Evolutionary conservation across 208 protist genomes (phyloP).

Genomic region (Acanthamoeba polyphaga): DNA sequence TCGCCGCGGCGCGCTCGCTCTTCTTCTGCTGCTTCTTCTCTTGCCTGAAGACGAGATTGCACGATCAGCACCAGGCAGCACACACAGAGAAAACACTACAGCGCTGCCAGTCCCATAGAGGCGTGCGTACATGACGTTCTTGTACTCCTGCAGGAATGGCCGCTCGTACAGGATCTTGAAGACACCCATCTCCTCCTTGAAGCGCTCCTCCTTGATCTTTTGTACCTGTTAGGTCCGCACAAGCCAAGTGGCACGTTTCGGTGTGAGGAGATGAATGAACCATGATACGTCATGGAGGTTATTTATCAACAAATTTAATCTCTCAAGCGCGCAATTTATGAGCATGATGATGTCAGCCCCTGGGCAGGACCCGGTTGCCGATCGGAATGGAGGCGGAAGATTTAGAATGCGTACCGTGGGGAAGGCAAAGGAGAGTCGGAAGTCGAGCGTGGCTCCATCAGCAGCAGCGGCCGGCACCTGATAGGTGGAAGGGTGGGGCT

Average conservation of each 20-base stretch:
- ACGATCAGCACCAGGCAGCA: no score
- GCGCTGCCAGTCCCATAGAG: not conserved
- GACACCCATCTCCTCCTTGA: conserved; percentile 70
- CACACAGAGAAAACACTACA: not conserved
- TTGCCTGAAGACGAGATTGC: not conserved
- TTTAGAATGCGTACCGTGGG: not conserved
- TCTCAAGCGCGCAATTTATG: not conserved
- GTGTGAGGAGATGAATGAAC: not conserved
- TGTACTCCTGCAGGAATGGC: conserved; percentile 47
- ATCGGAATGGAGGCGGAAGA: not conserved
- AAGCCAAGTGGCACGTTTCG: not conserved
- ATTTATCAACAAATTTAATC: not conserved
- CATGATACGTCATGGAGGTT: not conserved
- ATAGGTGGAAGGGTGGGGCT: conserved; percentile 6
- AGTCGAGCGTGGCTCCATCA: not conserved
- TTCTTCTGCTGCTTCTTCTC: not conserved
- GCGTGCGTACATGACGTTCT: not conserved
- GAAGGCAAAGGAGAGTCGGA: not conserved
- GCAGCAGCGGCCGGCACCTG: not conserved
- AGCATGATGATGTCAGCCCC: not conserved
- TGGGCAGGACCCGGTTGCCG: not conserved
- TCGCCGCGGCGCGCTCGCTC: not conserved
- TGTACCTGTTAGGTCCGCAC: not conserved
- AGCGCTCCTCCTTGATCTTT: conserved; percentile 23
- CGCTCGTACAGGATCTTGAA: conserved; percentile 67